Base-by-base conservation (phyloP, 345 rosid genomes). In the Euclidium syriacum region DNA sequence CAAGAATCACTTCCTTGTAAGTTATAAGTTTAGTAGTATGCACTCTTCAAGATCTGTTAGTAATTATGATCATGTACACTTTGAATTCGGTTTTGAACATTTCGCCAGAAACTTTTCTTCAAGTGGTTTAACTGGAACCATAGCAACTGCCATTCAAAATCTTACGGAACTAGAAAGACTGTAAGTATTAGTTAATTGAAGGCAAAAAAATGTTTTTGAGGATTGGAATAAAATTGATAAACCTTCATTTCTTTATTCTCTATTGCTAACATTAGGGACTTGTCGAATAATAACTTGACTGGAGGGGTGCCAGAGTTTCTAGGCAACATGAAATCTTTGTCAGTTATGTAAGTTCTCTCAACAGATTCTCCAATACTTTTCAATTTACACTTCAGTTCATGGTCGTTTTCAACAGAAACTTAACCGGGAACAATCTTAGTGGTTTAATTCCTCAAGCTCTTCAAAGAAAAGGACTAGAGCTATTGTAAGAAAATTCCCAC, bases 301-400 rank as follows among this genome's bases (percentile, higher is more conserved):
- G 78, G 90, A 36, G 2, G 22, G 0, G 26, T 86, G 17, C 87
- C 86, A 0, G 73, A 65, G 2, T 72, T 74, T 67, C 70, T 84
- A 5, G 68, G 80, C 11, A 46, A 65, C 18, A 19, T 84, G 66
- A 14, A 71, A 10, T 70, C 59, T 17, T 56, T 87, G 52, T 53
- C 23, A n/a, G 1, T 65, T 51, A 61, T 87, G 86, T 84, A 68
- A 79, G 88, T 24, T 59, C 20, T 24, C 49, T 60, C 46, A 32
- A 50, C 9, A 23, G 10, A 43, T 4, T 0, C 56, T 23, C 4
- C 40, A 2, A 7, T 9, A 5, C 33, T 59, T 58, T 27, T 22
- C 0, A 40, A n/a, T n/a, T 3, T 7, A 10, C 32, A 49, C 1
- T 12, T 23, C 33, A 23, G 19, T 7, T 8, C 11, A 7, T 41